These are phyloP conservation scores for Fusarium sulawesiense DNA, from an alignment of 2,329 filamentous ascomycete species.

Conservation along the genomic window DNA sequence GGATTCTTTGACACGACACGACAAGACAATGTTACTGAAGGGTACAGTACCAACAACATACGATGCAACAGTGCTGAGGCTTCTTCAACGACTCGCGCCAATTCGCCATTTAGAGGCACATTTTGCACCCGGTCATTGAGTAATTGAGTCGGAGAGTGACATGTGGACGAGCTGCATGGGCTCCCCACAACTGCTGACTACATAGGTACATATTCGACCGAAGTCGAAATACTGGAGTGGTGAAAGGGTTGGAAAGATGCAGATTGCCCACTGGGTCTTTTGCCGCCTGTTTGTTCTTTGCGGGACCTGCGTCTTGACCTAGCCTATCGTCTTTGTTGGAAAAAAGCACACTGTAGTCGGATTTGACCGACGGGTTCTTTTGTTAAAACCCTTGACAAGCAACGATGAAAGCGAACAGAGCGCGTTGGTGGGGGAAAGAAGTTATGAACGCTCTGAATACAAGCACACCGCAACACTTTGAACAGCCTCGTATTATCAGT, in stretches of 20 bases:
- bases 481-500: conserved; percentile 19
- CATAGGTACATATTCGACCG: conserved; percentile 1
- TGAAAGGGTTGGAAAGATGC: conserved; percentile 11
- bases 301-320: conserved; percentile 15
- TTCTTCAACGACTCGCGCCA: conserved; percentile 12
- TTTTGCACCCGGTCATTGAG: background rate
- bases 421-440: conserved; percentile 18
- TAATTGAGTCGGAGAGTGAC: conserved; percentile 5
- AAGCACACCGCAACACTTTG: conserved; percentile 28
- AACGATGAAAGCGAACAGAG: background rate
- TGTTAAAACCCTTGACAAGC: background rate
- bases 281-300: conserved; percentile 11
- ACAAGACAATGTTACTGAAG: conserved; percentile 5
- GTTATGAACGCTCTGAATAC: conserved; percentile 6
- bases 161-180: conserved; percentile 14
- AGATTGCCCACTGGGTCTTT: background rate
- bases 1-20: conserved; percentile 1
- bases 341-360: conserved; percentile 7
- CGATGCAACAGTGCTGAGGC: conserved; percentile 25
- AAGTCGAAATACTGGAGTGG: conserved; percentile 11
- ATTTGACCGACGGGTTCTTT: conserved; percentile 2
- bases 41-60: conserved; percentile 25
- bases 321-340: conserved; percentile 9
- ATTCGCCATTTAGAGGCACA: conserved; percentile 11
- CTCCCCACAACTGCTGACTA: conserved; percentile 10